Evolutionary conservation across 305 asterid genomes (phyloP).

Genomic region (Fraxinus platypoda): DNA sequence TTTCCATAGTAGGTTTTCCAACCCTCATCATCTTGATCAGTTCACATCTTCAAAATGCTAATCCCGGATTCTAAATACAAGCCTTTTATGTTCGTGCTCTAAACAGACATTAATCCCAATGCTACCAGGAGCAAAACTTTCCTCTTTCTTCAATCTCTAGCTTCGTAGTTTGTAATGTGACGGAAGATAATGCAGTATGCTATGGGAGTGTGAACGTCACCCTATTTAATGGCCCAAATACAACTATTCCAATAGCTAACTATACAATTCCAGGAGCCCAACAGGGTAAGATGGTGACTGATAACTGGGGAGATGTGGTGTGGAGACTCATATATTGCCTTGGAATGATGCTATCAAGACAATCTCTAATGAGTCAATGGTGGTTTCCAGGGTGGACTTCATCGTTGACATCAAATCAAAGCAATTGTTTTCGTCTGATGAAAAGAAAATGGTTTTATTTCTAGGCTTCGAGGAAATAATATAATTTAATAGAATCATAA

Average conservation of each 20-base stretch:
- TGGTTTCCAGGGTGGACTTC: slow-evolving; percentile 11
- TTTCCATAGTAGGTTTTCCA: not conserved
- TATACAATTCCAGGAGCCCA: slow-evolving; percentile 23
- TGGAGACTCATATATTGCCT: slow-evolving; percentile 16
- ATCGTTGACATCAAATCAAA: not conserved
- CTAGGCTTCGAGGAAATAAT: not conserved
- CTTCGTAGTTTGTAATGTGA: slow-evolving; percentile 25
- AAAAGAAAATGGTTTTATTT: not conserved
- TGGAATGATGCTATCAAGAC: slow-evolving; percentile 19
- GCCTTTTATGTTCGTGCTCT: not conserved
- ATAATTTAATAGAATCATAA: not conserved
- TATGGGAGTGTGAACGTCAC: slow-evolving; percentile 27
- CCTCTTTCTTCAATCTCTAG: slow-evolving; percentile 28
- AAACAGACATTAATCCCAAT: not conserved
- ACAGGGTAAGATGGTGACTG: slow-evolving; percentile 26
- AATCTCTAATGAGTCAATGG: slow-evolving; percentile 19
- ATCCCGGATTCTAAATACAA: not conserved
- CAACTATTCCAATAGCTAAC: slow-evolving; percentile 24
- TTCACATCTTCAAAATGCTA: not conserved
- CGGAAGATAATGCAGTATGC: slow-evolving; percentile 32
- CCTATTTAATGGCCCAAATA: slow-evolving; percentile 30
- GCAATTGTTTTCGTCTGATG: slow-evolving; percentile 22
- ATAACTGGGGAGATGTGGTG: not conserved
- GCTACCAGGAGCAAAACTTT: slow-evolving; percentile 10
- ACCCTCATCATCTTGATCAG: not conserved